Evolutionary conservation across 2,329 filamentous ascomycete genomes (phyloP).

Genomic region (Apiospora koreana): DNA sequence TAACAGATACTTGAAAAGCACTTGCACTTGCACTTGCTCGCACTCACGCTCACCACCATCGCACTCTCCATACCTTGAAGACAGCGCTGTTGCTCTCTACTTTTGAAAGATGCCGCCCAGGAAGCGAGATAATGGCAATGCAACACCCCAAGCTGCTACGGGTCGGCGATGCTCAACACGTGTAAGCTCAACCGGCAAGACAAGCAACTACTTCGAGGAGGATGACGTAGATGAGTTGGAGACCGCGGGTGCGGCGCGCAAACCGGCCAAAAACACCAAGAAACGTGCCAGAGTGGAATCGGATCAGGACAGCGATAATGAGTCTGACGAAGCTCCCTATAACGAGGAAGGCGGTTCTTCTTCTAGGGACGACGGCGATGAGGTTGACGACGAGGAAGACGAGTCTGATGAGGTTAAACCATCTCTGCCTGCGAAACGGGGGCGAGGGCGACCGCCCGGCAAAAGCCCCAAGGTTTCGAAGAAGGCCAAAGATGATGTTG

Average conservation of each 20-base stretch:
- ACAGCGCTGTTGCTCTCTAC: too few species aligned
- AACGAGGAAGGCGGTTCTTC: constrained; percentile 20
- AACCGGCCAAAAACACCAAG: constrained; percentile 9
- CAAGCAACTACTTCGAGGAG: constrained; percentile 54
- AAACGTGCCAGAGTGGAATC: background rate
- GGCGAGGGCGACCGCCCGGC: constrained; percentile 8
- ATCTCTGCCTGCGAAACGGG: background rate
- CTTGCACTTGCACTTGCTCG: background rate
- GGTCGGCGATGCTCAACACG: constrained; percentile 43
- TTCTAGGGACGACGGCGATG: constrained; percentile 20
- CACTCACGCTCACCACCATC: background rate
- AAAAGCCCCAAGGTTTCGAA: constrained; percentile 6
- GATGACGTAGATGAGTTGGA: constrained; percentile 23
- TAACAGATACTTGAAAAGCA: background rate
- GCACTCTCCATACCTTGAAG: background rate
- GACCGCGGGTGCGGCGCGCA: background rate
- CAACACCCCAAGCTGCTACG: constrained; percentile 25
- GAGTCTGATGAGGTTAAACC: background rate
- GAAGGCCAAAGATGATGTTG: constrained; percentile 1
- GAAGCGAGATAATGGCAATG: background rate
- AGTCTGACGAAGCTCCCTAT: constrained; percentile 22
- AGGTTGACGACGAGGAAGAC: constrained; percentile 20
- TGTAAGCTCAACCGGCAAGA: constrained; percentile 43
- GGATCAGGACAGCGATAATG: constrained; percentile 24
- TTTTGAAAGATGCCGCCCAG: constrained; percentile 2